phyloP scores from a whole-genome alignment of 768 basidiomycete species.

The Russula sp. region DNA sequence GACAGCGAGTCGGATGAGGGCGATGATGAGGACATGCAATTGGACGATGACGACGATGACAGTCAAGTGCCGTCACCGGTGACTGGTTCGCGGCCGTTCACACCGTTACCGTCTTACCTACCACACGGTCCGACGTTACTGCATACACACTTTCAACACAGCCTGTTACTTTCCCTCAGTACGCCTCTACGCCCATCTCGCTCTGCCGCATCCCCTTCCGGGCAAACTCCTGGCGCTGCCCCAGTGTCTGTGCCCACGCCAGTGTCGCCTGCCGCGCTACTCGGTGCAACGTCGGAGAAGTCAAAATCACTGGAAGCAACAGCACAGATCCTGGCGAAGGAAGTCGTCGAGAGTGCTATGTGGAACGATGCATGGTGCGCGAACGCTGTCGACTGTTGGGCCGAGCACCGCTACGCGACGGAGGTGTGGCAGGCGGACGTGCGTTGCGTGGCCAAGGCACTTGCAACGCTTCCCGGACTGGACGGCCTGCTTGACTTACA shows the following conservation, averaged over 20 bases:
- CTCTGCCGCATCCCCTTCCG: slow-evolving; percentile 42
- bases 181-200: slow-evolving; percentile 56
- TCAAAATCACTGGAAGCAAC: slow-evolving; percentile 63
- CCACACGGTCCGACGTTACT: slow-evolving; percentile 66
- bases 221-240: slow-evolving; percentile 33
- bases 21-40: slow-evolving; percentile 35
- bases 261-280: slow-evolving; percentile 70
- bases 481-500: slow-evolving; percentile 40
- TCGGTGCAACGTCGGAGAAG: slow-evolving; percentile 60
- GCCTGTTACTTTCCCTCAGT: slow-evolving; percentile 54
- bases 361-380: slow-evolving; percentile 67
- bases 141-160: slow-evolving; percentile 62
- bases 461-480: slow-evolving; percentile 36
- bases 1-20: slow-evolving; percentile 35
- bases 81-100: slow-evolving; percentile 50
- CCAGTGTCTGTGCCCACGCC: slow-evolving; percentile 69
- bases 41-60: slow-evolving; percentile 29
- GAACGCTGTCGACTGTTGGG: slow-evolving; percentile 25
- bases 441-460: slow-evolving; percentile 37
- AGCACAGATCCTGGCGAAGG: slow-evolving; percentile 54
- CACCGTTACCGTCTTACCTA: slow-evolving; percentile 65
- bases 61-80: slow-evolving; percentile 23
- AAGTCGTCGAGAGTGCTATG: slow-evolving; percentile 65
- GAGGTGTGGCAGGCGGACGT: slow-evolving; percentile 60
- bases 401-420: slow-evolving; percentile 25